A percentile compares a stretch with the other conserved stretches of the same genome.
Evolutionary conservation across 176 grass and related monocot species (phyloP).

Genomic region (Phyllostachys edulis): DNA sequence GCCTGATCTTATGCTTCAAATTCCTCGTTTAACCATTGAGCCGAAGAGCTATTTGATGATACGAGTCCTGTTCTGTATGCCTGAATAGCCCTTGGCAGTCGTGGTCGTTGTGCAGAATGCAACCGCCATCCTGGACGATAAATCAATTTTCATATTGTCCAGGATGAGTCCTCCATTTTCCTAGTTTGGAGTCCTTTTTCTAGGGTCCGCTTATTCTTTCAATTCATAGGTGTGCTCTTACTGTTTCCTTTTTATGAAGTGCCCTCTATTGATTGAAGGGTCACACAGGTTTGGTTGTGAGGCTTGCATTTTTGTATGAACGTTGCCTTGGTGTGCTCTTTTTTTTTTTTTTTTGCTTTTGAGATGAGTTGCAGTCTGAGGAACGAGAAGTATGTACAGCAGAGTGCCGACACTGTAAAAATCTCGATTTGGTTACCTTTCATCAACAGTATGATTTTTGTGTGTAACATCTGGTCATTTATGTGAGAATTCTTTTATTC

Average conservation of each 20-base stretch:
- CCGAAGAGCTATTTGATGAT: conserved; percentile 26
- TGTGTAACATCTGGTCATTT: conserved; percentile 24
- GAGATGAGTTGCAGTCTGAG: conserved; percentile 40
- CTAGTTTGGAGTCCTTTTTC: conserved; percentile 39
- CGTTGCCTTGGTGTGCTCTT: conserved; percentile 19
- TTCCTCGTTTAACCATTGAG: conserved; percentile 26
- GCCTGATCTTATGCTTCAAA: conserved; percentile 24
- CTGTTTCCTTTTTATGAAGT: conserved; percentile 11
- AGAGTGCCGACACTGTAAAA: conserved; percentile 41
- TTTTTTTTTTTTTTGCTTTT: conserved; percentile 32
- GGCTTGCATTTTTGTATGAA: conserved; percentile 50
- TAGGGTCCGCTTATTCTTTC: conserved; percentile 48
- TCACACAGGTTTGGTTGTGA: conserved; percentile 49
- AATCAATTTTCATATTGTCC: conserved; percentile 23
- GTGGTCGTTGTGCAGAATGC: conserved; percentile 30
- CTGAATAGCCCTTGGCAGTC: conserved; percentile 10
- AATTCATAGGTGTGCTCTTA: conserved; percentile 34
- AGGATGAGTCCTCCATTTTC: neutral
- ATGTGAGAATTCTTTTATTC: neutral
- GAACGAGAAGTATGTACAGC: conserved; percentile 54
- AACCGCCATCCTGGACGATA: conserved; percentile 19
- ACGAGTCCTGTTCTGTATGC: neutral
- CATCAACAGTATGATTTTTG: conserved; percentile 37
- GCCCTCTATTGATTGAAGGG: conserved; percentile 35
- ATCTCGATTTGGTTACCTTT: conserved; percentile 25